phyloP scores from a whole-genome alignment of 208 protist genomes.

The Entamoeba histolytica region DNA sequence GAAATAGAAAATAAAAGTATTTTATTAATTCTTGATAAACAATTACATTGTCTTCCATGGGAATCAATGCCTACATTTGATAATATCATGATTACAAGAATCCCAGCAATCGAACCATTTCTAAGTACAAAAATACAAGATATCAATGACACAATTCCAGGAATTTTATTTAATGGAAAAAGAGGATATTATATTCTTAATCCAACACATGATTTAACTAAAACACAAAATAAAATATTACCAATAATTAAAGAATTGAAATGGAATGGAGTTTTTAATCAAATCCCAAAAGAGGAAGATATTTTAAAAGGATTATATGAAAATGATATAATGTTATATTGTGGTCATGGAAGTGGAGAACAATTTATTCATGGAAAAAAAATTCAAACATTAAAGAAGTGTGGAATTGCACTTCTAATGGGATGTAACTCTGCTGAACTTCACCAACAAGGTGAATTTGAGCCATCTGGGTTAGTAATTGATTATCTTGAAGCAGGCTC shows the following conservation, averaged over 20 bases:
- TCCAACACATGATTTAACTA: background rate
- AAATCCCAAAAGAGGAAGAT: background rate
- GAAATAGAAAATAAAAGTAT: background rate
- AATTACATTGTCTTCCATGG: background rate
- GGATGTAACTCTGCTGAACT: background rate
- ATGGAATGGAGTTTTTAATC: background rate
- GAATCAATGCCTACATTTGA: background rate
- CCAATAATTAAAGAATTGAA: background rate
- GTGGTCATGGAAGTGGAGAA: background rate
- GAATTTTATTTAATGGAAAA: background rate
- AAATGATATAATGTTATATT: background rate
- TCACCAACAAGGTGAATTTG: background rate
- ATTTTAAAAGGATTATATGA: background rate
- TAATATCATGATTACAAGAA: background rate
- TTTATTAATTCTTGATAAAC: background rate
- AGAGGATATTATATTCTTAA: background rate
- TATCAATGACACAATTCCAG: background rate
- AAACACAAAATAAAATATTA: background rate
- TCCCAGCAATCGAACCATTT: background rate
- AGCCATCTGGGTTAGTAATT: background rate
- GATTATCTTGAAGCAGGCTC: background rate
- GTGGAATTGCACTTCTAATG: background rate
- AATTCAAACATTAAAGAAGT: background rate
- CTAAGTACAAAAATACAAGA: background rate
- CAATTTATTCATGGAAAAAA: background rate